Conservation (phyloP, 148 eudicot species). For the Rhododendron kiyosumense region DNA sequence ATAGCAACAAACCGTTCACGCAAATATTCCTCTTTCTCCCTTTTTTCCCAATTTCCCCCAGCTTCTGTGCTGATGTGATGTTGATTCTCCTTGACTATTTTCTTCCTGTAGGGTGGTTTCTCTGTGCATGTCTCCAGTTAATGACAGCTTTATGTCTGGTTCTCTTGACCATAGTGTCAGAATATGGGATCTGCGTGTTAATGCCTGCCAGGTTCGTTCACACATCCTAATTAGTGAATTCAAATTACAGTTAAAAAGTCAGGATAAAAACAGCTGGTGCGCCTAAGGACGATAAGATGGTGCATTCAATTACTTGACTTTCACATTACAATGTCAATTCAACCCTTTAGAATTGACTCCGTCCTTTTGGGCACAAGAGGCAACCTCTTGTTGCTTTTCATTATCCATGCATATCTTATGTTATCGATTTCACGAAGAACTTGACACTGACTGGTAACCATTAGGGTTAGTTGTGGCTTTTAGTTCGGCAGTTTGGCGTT, state of each 20-base stretch:
- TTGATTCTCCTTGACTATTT: slow-evolving; percentile 4
- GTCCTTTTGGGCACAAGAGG: background rate
- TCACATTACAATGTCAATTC: background rate
- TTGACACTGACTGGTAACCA: background rate
- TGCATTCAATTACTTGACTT: background rate
- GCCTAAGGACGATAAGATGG: background rate
- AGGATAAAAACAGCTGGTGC: background rate
- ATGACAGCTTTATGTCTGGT: slow-evolving; percentile 98
- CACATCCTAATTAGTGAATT: background rate
- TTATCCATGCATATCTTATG: background rate
- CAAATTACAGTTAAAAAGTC: background rate
- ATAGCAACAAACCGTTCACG: background rate
- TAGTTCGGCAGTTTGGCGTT: background rate
- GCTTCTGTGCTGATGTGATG: background rate
- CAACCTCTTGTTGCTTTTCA: background rate
- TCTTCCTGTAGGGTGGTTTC: slow-evolving; percentile 70
- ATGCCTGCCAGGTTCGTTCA: slow-evolving; percentile 90
- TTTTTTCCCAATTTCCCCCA: background rate
- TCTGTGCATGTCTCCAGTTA: slow-evolving; percentile 92
- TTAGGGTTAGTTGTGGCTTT: background rate
- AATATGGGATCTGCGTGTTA: slow-evolving; percentile 98
- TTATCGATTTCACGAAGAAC: background rate
- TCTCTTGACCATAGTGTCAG: slow-evolving; percentile 94
- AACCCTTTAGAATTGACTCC: background rate
- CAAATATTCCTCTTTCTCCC: background rate